Evolutionary conservation across 2,329 filamentous ascomycete genomes (phyloP), one percentile per base, ranked within the genome.

Genomic region (Trichoderma sp.): DNA sequence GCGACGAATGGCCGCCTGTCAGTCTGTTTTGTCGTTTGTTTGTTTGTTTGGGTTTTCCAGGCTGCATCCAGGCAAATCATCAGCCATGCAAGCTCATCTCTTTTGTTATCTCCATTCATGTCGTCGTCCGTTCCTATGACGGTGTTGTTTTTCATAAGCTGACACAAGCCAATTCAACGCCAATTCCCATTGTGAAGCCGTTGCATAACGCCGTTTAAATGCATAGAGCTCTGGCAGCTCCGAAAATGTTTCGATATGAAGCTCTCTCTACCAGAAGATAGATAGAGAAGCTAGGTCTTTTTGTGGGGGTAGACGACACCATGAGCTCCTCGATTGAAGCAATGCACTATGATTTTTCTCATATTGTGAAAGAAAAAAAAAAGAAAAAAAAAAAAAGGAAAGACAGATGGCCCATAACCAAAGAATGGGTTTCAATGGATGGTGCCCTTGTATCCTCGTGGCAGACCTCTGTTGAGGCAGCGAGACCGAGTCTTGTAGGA

Each of bases 361-460:
- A 77, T 67, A 50, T 67, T 72, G 34, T 70, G 56, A 48, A 75
- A 68, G 48, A 77, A 73, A 1, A 35, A 27, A 9, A 25, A 34
- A 34, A 45, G 10, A 10, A 29, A 15, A 17, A 15, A n/a, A 9
- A 5, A 34, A 34, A 8, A 53, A 37, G 8, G 19, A 5, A 45
- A 48, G 5, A 48, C 42, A 48, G 22, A 48, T 13, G 42, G 13
- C 42, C 42, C 42, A 48, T n/a, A 48, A 19, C 42, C 42, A 48
- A 22, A 19, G 42, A 22, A 22, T 15, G n/a, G 67, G 27, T 7
- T 22, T 67, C 60, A 35, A 45, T 64, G 48, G 39, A 29, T 39
- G 56, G 59, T 35, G 57, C 70, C 54, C 65, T 67, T 53, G 63
- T 67, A 17, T 68, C 53, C 39, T 69, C 70, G 34, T 45, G 69